phyloP scores from a whole-genome alignment of 306 rosid species.

The Begonia fuchsioides region DNA sequence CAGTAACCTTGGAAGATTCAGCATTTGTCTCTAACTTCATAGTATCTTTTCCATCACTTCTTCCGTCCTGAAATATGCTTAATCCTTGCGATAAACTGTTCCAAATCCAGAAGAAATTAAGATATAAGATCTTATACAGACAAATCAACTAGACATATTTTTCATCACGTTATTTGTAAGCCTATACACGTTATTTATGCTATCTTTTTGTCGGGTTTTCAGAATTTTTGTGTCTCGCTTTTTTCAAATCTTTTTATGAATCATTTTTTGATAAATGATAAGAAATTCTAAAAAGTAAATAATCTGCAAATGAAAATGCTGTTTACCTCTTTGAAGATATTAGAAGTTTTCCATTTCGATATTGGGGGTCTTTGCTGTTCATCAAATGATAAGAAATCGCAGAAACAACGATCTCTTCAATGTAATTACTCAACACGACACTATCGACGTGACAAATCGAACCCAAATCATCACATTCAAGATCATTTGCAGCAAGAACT shows the following conservation, averaged over 20 bases:
- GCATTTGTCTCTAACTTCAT: slow-evolving; percentile 46
- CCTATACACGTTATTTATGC: no score
- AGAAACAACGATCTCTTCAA: slow-evolving; percentile 71
- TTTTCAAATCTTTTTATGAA: no score
- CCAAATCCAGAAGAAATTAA: slow-evolving; percentile 19
- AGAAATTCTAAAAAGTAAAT: no score
- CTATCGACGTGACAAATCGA: slow-evolving; percentile 58
- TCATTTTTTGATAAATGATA: no score
- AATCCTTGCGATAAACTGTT: slow-evolving; percentile 81
- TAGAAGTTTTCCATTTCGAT: slow-evolving; percentile 84
- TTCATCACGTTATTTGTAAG: no score
- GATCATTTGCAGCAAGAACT: slow-evolving; percentile 74
- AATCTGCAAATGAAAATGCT: not conserved
- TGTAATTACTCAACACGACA: slow-evolving; percentile 36
- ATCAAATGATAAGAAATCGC: slow-evolving; percentile 67
- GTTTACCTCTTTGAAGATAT: slow-evolving; percentile 66
- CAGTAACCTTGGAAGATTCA: slow-evolving; percentile 56
- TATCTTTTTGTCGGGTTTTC: no score
- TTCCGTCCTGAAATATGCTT: slow-evolving; percentile 68
- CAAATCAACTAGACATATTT: not conserved
- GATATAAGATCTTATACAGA: not conserved
- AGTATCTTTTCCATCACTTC: slow-evolving; percentile 38
- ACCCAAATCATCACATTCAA: slow-evolving; percentile 65
- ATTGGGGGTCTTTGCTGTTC: slow-evolving; percentile 49
- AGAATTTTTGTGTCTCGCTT: not conserved